Evolutionary conservation across 176 grass and related monocot species (phyloP), one percentile per base, ranked within the genome.

Genomic region (Saccharum officinarum): DNA sequence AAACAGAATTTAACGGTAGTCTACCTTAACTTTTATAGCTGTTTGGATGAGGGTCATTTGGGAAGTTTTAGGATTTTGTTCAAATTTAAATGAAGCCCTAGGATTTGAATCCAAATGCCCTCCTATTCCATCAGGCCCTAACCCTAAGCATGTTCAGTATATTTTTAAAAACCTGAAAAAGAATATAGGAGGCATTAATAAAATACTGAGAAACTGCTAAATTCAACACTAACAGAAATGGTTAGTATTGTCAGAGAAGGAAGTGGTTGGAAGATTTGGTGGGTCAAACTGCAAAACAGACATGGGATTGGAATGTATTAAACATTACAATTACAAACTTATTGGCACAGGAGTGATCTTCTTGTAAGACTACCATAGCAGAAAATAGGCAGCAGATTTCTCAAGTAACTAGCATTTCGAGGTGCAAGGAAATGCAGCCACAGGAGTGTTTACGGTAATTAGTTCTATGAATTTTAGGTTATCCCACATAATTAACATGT

Each of bases 201-300:
- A 54, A 75, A 23, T 55, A 55, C 4, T 23, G 20, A 41, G 37
- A 83, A 83, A 83, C 30, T 63, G 50, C 16, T 83, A 77, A 17
- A 77, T n/a, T 83, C 22, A 66, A 76, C 1, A 76, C 7, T 39
- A 67, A 8, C 41, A 44, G 11, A 83, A 64, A 65, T 65, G 25
- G 62, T 63, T 63, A 23, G 41, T 83, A 40, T 15, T 33, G 44
- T 31, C 14, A 75, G 31, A 75, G 8, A 55, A 76, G 50, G 9
- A 55, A 76, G 28, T 36, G 47, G 4, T 54, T 50, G 44, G 7
- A 18, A 26, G 14, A 52, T 54, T 54, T 33, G 3, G 28, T 22
- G 46, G 73, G 16, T 54, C 9, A 11, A 83, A 20, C 17, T 64
- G n/a, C 39, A 46, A 82, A n/a, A 44, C 26, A 61, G 60, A 82